Percentiles rank a stretch among this genome's conserved stretches.
Conservation (phyloP, 371 early-diverging fungal genomes). For the Mortierella sp. region DNA sequence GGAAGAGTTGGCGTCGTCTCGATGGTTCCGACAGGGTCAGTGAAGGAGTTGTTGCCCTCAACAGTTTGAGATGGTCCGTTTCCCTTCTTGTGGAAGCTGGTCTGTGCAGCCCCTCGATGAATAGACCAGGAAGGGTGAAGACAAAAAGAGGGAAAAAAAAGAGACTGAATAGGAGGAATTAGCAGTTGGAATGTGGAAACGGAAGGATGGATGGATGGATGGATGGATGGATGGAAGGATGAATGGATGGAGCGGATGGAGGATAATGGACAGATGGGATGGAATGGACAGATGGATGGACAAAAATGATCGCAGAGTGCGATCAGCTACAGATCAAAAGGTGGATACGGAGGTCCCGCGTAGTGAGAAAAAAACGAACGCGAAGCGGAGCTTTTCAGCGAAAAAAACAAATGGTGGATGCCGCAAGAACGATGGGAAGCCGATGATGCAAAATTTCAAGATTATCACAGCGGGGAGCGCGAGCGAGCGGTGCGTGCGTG, state of each 20-base stretch:
- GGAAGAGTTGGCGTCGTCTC: conserved; percentile 26
- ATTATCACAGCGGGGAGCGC: no score
- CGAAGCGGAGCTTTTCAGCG: no score
- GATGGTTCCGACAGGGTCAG: conserved; percentile 28
- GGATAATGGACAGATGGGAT: not conserved
- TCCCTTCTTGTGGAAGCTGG: conserved; percentile 20
- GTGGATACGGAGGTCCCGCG: no score
- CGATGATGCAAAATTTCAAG: no score
- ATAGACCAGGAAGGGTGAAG: not conserved
- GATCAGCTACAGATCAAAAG: not conserved
- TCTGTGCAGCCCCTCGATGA: not conserved
- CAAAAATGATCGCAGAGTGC: not conserved
- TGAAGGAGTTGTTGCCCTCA: not conserved
- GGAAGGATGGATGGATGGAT: not conserved
- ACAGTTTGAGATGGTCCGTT: not conserved
- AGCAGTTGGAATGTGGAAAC: no score
- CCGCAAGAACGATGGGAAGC: no score
- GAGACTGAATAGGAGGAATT: not conserved
- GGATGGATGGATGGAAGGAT: not conserved
- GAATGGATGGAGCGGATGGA: no score
- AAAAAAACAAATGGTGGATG: no score
- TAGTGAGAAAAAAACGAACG: no score
- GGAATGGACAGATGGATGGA: not conserved
- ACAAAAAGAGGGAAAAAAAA: not conserved
- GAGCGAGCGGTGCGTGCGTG: no score